Evolutionary conservation across 371 early-diverging fungal genomes (phyloP), one percentile per base, ranked within the genome.

Genomic region (Mortierella sp.): DNA sequence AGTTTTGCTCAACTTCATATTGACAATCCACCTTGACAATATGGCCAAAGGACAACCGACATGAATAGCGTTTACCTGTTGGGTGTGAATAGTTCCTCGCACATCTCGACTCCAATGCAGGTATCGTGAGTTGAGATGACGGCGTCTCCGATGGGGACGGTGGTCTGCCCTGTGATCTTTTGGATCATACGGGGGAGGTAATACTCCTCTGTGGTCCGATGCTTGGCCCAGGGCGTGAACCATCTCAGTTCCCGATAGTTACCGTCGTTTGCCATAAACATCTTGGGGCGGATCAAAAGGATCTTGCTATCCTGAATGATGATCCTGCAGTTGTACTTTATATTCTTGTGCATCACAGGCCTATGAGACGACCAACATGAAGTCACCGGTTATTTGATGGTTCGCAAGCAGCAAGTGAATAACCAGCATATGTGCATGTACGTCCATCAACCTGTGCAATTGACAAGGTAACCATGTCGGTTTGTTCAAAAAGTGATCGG

Each of bases 11-110:
- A 2, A 22, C 4, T n/a, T n/a, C n/a, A 22, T 48, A n/a, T n/a
- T n/a, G n/a, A n/a, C 48, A 6, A 16, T 5, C 48, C 22, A 7
- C 8, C 48, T 19, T n/a, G 0, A 4, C 48, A 0, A 48, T 48
- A 1, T n/a, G 16, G n/a, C 8, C 48, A 47, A 48, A 50, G 39
- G 64, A 40, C 41, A 39, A 22, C 41, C 34, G 34, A 34, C 14
- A 19, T 26, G n/a, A 10, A 0, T 4, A 50, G n/a, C n/a, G 40
- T 48, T 24, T 78, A 94, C 94, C 93, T 93, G 67, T 91, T 88
- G 11, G 98, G 97, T 0, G 97, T 97, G 86, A 98, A 99, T 6
- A 99, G 86, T 73, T 99, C 99, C 87, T 99, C 99, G 77, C 99
- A 99, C 66, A 97, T 90, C 82, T 99, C 99, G 16, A 96, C 92